A percentile compares a stretch with the other conserved stretches of the same genome.
Conservation (phyloP, 2,329 filamentous ascomycete genomes). For the Cladophialophora yegresii region DNA sequence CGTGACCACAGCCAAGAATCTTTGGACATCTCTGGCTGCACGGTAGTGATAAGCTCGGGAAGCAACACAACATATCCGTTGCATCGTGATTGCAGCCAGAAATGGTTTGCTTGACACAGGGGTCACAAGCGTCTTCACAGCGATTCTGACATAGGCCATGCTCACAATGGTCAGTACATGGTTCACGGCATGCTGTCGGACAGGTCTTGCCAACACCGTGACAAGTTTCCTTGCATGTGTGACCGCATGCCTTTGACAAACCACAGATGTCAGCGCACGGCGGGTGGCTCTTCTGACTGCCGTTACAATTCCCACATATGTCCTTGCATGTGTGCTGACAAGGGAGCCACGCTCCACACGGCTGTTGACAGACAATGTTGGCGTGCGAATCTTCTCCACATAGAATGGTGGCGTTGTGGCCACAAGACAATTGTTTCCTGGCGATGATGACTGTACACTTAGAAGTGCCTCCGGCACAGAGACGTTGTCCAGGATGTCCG, state of each 20-base stretch:
- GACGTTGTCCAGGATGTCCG: slow-evolving; percentile 29
- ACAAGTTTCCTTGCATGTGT: slow-evolving; percentile 32
- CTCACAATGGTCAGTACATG: slow-evolving; percentile 29
- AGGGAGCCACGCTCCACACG: slow-evolving; percentile 25
- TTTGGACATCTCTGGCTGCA: slow-evolving; percentile 27
- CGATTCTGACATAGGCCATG: slow-evolving; percentile 33
- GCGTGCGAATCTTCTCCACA: slow-evolving; percentile 28
- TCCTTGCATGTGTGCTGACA: slow-evolving; percentile 35
- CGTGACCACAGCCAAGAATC: slow-evolving; percentile 31
- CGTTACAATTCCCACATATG: slow-evolving; percentile 20
- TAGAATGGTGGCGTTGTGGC: slow-evolving; percentile 28
- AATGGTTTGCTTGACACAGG: slow-evolving; percentile 26
- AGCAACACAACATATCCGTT: slow-evolving; percentile 30
- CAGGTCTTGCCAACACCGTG: slow-evolving; percentile 28
- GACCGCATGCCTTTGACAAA: slow-evolving; percentile 24
- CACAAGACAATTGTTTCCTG: slow-evolving; percentile 25
- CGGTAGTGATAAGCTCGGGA: slow-evolving; percentile 22
- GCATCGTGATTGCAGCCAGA: slow-evolving; percentile 24
- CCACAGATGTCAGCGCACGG: slow-evolving; percentile 22
- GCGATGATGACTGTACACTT: slow-evolving; percentile 27
- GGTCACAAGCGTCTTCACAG: slow-evolving; percentile 33
- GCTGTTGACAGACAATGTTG: slow-evolving; percentile 14
- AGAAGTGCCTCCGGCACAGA: slow-evolving; percentile 31
- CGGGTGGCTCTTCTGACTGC: slow-evolving; percentile 7
- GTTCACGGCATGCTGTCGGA: slow-evolving; percentile 31